These are phyloP conservation scores for Fusarium chuoi DNA, from an alignment of 2,329 filamentous ascomycete species.

Conservation along the genomic window DNA sequence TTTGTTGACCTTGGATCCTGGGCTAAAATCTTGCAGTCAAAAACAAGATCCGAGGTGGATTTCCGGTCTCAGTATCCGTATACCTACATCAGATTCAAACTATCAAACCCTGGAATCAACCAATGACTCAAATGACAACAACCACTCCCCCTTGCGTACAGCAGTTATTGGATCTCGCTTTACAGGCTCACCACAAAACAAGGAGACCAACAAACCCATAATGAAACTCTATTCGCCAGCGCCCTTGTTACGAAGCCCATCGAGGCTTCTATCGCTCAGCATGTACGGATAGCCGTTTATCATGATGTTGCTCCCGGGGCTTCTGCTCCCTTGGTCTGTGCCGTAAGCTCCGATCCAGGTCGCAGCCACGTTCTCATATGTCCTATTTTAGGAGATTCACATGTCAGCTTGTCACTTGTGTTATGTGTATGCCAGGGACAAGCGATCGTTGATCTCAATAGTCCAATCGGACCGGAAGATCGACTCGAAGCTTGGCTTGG, in stretches of 20 bases:
- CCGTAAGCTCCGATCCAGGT: constrained; percentile 54
- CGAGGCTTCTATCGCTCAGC: constrained; percentile 21
- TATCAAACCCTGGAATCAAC: constrained; percentile 15
- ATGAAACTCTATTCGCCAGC: constrained; percentile 27
- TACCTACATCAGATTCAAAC: constrained; percentile 20
- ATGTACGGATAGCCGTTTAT: constrained; percentile 4
- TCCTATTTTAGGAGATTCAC: constrained; percentile 57
- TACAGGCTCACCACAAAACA: constrained; percentile 1
- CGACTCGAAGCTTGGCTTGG: background rate
- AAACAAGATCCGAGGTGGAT: constrained; percentile 27
- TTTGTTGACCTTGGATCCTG: constrained; percentile 6
- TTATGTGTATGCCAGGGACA: background rate
- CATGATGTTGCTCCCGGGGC: constrained; percentile 33
- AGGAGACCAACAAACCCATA: constrained; percentile 6
- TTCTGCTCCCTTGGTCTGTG: constrained; percentile 37
- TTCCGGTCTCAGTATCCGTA: constrained; percentile 5
- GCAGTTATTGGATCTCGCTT: constrained; percentile 12
- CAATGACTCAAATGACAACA: constrained; percentile 32
- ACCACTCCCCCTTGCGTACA: constrained; percentile 21
- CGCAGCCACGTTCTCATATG: constrained; percentile 81
- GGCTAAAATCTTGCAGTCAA: constrained; percentile 19
- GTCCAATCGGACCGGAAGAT: constrained; percentile 13
- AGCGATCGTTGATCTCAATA: constrained; percentile 5
- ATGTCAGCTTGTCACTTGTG: constrained; percentile 28
- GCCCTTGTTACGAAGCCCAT: constrained; percentile 13